Percentiles rank a stretch among this genome's conserved stretches.
These are phyloP conservation scores for Leishmania tropica DNA, from an alignment of 208 protist genomes.

Conservation along the genomic window DNA sequence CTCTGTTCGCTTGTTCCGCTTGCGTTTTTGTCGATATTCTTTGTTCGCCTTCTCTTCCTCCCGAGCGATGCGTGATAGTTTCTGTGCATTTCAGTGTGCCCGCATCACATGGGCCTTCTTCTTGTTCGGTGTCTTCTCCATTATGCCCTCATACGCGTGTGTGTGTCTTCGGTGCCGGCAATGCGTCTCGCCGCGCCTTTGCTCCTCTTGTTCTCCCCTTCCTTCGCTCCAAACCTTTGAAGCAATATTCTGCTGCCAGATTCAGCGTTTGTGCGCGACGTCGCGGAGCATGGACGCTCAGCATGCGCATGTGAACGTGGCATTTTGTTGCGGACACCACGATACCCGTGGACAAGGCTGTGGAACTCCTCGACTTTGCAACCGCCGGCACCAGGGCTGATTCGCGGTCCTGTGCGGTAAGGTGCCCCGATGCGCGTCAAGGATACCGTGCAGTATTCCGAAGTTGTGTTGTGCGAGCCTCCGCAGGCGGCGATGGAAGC, in stretches of 20 bases:
- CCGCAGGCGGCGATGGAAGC: conserved; percentile 1
- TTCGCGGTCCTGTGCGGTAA: background rate
- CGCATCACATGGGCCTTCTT: background rate
- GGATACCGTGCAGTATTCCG: background rate
- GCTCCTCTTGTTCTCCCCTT: background rate
- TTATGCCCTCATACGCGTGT: background rate
- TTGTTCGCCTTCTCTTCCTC: background rate
- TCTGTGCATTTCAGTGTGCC: background rate
- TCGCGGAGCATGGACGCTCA: conserved; percentile 10
- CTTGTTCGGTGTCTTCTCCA: background rate
- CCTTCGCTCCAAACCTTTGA: background rate
- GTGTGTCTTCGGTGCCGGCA: background rate
- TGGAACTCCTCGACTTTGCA: background rate
- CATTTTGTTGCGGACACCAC: conserved; percentile 13
- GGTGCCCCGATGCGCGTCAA: conserved; percentile 6
- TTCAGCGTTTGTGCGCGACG: background rate
- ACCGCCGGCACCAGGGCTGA: conserved; percentile 7
- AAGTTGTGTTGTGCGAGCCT: background rate
- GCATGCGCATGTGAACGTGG: conserved; percentile 10
- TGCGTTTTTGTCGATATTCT: background rate
- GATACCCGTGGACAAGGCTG: conserved; percentile 9
- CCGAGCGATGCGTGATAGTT: background rate
- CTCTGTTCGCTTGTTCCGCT: background rate
- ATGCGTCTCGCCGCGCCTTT: background rate
- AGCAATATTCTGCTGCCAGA: background rate